Evolutionary conservation across 1,284 basidiomycete species (phyloP).

Genomic region (Prillingera fragicola): DNA sequence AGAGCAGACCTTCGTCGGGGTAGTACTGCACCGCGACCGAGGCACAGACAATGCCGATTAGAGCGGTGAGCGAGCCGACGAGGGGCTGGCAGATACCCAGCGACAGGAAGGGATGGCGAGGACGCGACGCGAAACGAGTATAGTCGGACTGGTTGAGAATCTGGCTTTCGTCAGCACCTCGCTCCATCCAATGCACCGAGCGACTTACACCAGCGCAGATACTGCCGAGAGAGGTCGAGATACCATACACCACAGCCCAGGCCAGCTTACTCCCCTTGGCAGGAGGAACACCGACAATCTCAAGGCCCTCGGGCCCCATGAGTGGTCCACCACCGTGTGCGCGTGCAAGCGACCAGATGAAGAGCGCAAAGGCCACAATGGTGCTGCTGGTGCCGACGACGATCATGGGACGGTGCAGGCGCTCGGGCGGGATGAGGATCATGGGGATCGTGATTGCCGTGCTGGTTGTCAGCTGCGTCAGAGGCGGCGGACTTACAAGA

Average conservation of each 20-base stretch:
- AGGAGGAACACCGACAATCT: conserved; percentile 20
- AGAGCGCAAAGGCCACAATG: conserved; percentile 38
- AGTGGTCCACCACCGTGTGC: conserved; percentile 44
- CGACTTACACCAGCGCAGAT: conserved; percentile 30
- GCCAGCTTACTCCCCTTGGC: conserved; percentile 34
- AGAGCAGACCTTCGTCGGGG: conserved; percentile 39
- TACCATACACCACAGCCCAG: conserved; percentile 46
- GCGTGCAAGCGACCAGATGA: conserved; percentile 43
- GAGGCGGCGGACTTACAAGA: too few species aligned
- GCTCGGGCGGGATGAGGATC: conserved; percentile 37
- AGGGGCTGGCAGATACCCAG: conserved; percentile 37
- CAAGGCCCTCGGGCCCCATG: conserved; percentile 27
- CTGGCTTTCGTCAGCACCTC: conserved; percentile 1
- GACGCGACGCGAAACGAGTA: conserved; percentile 29
- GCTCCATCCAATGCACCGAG: neutral
- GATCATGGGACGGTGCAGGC: conserved; percentile 44
- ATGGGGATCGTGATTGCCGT: conserved; percentile 41
- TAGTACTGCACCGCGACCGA: conserved; percentile 41
- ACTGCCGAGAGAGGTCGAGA: conserved; percentile 24
- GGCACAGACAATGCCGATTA: conserved; percentile 48
- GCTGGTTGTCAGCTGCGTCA: too few species aligned
- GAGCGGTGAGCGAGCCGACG: conserved; percentile 37
- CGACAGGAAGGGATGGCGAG: conserved; percentile 23
- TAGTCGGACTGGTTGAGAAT: conserved; percentile 35
- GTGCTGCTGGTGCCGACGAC: conserved; percentile 35